Conservation (phyloP, 257 asterid genomes). For the Nicotiana tomentosiformis region DNA sequence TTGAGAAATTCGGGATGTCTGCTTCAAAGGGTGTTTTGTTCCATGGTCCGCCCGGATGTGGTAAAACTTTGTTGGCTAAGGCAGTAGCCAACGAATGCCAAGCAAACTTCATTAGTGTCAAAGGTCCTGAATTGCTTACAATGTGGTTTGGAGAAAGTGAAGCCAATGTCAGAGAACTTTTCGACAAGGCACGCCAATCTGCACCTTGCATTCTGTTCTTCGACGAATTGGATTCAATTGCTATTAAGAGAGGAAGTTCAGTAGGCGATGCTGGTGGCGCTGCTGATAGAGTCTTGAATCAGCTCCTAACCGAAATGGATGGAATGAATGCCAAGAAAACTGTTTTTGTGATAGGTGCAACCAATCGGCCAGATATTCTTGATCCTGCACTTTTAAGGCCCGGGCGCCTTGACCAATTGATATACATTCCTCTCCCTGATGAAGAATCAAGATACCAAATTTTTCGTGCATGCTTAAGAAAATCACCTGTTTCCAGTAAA, state of each 20-base stretch:
- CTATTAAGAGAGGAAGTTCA: constrained; percentile 61
- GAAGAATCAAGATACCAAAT: constrained; percentile 58
- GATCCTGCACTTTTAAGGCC: constrained; percentile 64
- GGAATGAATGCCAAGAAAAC: constrained; percentile 65
- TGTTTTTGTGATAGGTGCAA: constrained; percentile 61
- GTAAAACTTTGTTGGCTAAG: constrained; percentile 59
- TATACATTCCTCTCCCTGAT: constrained; percentile 59
- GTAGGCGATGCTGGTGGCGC: constrained; percentile 68
- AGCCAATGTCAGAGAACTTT: constrained; percentile 65
- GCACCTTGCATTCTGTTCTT: constrained; percentile 68
- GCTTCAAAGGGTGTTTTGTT: constrained; percentile 63
- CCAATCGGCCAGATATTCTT: constrained; percentile 56
- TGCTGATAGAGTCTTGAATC: constrained; percentile 60
- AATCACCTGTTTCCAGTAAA: constrained; percentile 52
- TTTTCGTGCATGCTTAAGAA: constrained; percentile 54
- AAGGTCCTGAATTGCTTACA: constrained; percentile 64
- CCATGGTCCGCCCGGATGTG: constrained; percentile 74
- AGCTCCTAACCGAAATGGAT: constrained; percentile 61
- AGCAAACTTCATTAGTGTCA: constrained; percentile 54
- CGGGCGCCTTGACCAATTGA: constrained; percentile 63
- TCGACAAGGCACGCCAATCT: constrained; percentile 63
- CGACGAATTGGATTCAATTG: constrained; percentile 63
- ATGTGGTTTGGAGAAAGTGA: constrained; percentile 81
- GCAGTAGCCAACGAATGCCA: constrained; percentile 67
- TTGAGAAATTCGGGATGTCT: constrained; percentile 60